Evolutionary conservation across 805 yeast species (phyloP).

Genomic region (Grigorovia transvaalensis): DNA sequence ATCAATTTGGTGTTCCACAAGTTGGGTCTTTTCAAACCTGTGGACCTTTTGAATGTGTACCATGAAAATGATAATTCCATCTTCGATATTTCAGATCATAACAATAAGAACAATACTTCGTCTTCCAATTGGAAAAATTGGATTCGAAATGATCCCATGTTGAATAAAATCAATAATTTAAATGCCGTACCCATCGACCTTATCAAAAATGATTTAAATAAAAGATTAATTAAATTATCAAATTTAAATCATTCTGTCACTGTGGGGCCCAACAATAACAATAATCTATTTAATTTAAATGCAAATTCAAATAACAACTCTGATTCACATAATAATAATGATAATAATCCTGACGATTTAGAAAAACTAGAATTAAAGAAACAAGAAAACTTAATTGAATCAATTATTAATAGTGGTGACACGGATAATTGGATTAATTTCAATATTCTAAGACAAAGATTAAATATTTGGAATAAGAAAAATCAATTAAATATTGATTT

Average conservation of each 20-base stretch:
- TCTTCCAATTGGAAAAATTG: conserved; percentile 36
- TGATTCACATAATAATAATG: neutral
- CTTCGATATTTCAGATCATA: too few species aligned
- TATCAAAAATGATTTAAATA: neutral
- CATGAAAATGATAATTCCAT: conserved; percentile 33
- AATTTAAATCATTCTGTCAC: conserved; percentile 1
- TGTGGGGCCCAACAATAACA: conserved; percentile 1
- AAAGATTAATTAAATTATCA: neutral
- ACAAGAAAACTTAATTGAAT: conserved; percentile 21
- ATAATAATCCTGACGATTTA: conserved; percentile 10
- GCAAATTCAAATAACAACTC: neutral
- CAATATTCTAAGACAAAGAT: conserved; percentile 22
- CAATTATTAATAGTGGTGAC: conserved; percentile 24
- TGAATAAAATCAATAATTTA: conserved; percentile 34
- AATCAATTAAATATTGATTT: conserved; percentile 6
- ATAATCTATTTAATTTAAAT: neutral
- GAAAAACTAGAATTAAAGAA: conserved; percentile 8
- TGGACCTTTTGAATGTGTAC: conserved; percentile 41
- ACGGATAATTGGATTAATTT: conserved; percentile 31
- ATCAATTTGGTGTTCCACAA: conserved; percentile 59
- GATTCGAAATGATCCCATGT: conserved; percentile 37
- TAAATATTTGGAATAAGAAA: conserved; percentile 16
- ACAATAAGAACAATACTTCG: too few species aligned
- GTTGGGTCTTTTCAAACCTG: conserved; percentile 52
- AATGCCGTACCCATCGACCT: conserved; percentile 27